Evolutionary conservation across 163 green algal species (phyloP).

Genomic region (Botryococcus braunii): DNA sequence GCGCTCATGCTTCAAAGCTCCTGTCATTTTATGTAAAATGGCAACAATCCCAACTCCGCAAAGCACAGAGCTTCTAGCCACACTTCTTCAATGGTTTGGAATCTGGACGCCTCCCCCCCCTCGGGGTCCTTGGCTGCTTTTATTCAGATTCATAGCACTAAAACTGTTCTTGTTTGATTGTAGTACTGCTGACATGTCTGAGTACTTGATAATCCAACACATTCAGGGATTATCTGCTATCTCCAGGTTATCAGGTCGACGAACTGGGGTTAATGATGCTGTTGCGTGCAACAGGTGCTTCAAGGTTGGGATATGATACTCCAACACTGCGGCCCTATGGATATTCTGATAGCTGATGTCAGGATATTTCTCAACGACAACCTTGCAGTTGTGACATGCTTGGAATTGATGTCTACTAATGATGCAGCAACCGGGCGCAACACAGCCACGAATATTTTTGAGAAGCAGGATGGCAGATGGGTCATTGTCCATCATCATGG

Average conservation of each 20-base stretch:
- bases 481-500: constrained; percentile 78
- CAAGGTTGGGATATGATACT: constrained; percentile 75
- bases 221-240: too few species aligned
- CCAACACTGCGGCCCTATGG: constrained; percentile 37
- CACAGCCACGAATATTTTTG: constrained; percentile 83
- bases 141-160: neutral
- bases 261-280: too few species aligned
- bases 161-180: too few species aligned
- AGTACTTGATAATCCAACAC: too few species aligned
- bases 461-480: constrained; percentile 72
- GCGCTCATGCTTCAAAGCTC: neutral
- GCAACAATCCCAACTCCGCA: neutral
- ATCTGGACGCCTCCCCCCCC: neutral
- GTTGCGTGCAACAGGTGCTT: constrained; percentile 46
- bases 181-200: too few species aligned
- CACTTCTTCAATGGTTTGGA: neutral
- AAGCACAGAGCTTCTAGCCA: constrained; percentile 4
- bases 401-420: constrained; percentile 70
- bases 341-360: constrained; percentile 71
- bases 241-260: too few species aligned
- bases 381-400: constrained; percentile 70
- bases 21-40: neutral
- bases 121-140: neutral
- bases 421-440: constrained; percentile 42
- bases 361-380: constrained; percentile 40